phyloP scores from a whole-genome alignment of 2,329 filamentous ascomycete species.

The Penicillium rolfsii region DNA sequence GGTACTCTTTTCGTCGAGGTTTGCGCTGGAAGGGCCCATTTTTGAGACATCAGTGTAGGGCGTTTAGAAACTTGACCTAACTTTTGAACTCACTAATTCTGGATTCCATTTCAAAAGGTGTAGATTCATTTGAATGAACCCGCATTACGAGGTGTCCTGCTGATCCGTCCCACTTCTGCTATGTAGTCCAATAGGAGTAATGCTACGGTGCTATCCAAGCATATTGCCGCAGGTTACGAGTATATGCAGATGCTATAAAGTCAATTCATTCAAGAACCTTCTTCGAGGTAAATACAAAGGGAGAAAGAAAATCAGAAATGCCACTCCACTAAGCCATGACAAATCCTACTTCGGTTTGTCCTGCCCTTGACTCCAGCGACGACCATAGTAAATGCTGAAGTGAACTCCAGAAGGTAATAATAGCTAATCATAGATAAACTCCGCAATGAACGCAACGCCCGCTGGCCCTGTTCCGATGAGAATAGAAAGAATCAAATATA shows the following conservation, averaged over 20 bases:
- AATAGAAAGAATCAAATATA: slow-evolving; percentile 18
- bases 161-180: neutral
- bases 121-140: no score
- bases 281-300: neutral
- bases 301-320: slow-evolving; percentile 4
- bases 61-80: no score
- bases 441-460: slow-evolving; percentile 37
- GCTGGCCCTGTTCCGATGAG: slow-evolving; percentile 33
- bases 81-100: no score
- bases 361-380: slow-evolving; percentile 24
- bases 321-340: slow-evolving; percentile 12
- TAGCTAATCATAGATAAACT: slow-evolving; percentile 21
- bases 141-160: no score
- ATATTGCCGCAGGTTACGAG: neutral
- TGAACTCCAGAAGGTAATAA: slow-evolving; percentile 9
- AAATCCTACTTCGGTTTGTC: slow-evolving; percentile 17
- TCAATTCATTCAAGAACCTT: neutral
- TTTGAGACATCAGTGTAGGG: neutral
- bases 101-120: neutral
- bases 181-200: neutral
- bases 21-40: neutral
- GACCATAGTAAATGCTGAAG: slow-evolving; percentile 21
- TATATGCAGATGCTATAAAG: neutral
- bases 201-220: neutral
- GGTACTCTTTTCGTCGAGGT: neutral